A percentile compares a stretch with the other conserved stretches of the same genome.
These are phyloP conservation scores for Penicillium sclerotigenum DNA, from an alignment of 2,329 filamentous ascomycete genomes.

Conservation along the genomic window DNA sequence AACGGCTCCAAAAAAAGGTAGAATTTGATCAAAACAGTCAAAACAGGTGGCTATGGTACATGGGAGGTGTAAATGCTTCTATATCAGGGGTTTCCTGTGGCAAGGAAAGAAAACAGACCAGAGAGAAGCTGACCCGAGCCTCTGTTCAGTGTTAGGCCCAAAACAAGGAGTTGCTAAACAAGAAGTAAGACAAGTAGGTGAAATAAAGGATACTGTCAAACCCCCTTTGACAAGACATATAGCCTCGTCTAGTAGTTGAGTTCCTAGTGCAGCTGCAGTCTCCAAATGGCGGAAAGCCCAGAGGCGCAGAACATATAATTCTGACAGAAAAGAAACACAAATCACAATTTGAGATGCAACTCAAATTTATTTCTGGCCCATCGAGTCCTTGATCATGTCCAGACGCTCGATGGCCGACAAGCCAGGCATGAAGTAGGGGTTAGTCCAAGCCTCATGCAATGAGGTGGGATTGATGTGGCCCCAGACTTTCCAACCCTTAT, in stretches of 20 bases:
- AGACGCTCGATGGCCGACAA: slow-evolving; percentile 37
- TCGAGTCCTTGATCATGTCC: slow-evolving; percentile 29
- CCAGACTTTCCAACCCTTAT: slow-evolving; percentile 51
- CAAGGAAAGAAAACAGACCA: not conserved
- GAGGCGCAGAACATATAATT: not conserved
- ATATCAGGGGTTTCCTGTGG: not conserved
- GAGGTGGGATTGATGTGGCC: slow-evolving; percentile 46
- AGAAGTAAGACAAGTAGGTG: not conserved
- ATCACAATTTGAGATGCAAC: not conserved
- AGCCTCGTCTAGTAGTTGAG: not conserved
- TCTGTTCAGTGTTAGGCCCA: not conserved
- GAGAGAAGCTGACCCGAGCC: not conserved
- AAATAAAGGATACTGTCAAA: not conserved
- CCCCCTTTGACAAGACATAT: not conserved
- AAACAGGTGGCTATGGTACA: slow-evolving; percentile 14
- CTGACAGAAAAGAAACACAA: not conserved
- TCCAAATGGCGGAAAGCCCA: not conserved
- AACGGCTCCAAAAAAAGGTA: not conserved
- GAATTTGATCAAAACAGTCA: slow-evolving; percentile 8
- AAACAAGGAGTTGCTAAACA: not conserved
- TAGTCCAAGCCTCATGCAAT: slow-evolving; percentile 35
- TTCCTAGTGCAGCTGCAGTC: not conserved
- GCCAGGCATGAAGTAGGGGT: slow-evolving; percentile 36
- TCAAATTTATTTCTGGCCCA: slow-evolving; percentile 8
- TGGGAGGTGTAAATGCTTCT: slow-evolving; percentile 8